A percentile compares a stretch with the other conserved stretches of the same genome.
phyloP scores from a whole-genome alignment of 1,284 basidiomycete species.

The Laetiporus sulphureus region DNA sequence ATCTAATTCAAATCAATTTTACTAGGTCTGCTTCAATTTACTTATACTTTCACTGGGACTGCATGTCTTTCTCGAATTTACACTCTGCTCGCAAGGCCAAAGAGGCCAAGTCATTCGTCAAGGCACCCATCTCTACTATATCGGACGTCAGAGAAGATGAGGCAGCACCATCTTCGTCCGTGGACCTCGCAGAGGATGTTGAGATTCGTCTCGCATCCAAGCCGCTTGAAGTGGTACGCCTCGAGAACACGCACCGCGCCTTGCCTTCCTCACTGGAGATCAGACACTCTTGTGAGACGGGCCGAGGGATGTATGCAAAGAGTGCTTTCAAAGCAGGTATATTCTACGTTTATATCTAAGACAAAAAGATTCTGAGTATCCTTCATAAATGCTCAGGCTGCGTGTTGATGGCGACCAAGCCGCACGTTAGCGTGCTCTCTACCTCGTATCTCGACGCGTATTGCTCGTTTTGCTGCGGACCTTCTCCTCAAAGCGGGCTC shows the following conservation, averaged over 20 bases:
- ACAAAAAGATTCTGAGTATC: too few species aligned
- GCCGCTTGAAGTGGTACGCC: constrained; percentile 1
- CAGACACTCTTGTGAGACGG: not conserved
- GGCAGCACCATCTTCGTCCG: too few species aligned
- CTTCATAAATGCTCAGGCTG: constrained; percentile 39
- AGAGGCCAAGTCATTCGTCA: constrained; percentile 23
- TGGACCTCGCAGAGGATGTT: too few species aligned
- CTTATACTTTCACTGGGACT: too few species aligned
- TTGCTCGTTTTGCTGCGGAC: constrained; percentile 64
- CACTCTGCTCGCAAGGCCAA: constrained; percentile 22
- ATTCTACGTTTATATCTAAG: constrained; percentile 5
- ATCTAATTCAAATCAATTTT: too few species aligned
- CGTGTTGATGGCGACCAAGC: constrained; percentile 46
- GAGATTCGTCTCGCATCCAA: too few species aligned
- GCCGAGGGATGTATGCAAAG: constrained; percentile 26
- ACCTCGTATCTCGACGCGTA: constrained; percentile 49
- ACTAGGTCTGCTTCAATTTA: too few species aligned
- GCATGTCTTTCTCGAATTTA: constrained; percentile 29
- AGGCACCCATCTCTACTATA: constrained; percentile 5
- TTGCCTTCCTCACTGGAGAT: constrained; percentile 19
- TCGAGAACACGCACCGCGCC: constrained; percentile 13
- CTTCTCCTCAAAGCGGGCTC: constrained; percentile 30
- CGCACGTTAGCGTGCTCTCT: constrained; percentile 63
- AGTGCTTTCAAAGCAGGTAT: constrained; percentile 32
- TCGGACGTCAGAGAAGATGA: too few species aligned